Conservation (phyloP, 2,329 filamentous ascomycete genomes). For the Pyrenophora tritici-repentis region DNA sequence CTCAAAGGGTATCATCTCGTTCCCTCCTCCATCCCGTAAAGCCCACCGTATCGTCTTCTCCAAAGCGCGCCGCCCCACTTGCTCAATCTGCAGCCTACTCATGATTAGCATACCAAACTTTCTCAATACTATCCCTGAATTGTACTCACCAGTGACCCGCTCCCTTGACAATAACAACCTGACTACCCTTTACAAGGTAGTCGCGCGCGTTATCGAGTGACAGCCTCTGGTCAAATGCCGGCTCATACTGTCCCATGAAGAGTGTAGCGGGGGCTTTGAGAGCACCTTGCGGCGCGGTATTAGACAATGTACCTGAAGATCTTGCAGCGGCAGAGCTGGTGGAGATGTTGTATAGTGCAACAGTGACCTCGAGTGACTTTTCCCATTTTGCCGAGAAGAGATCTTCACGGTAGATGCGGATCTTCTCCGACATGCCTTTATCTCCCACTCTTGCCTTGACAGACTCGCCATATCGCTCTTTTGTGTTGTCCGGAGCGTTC, state of each 20-base stretch:
- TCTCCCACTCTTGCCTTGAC: slow-evolving; percentile 47
- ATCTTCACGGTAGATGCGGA: slow-evolving; percentile 60
- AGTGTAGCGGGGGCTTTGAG: slow-evolving; percentile 60
- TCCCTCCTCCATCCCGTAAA: slow-evolving; percentile 26
- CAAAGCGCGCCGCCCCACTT: slow-evolving; percentile 50
- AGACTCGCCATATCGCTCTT: slow-evolving; percentile 47
- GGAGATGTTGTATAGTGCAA: slow-evolving; percentile 53
- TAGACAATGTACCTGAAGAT: slow-evolving; percentile 47
- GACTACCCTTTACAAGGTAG: slow-evolving; percentile 56
- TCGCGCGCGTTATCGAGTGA: slow-evolving; percentile 59
- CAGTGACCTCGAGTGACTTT: slow-evolving; percentile 57
- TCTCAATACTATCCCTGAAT: background rate
- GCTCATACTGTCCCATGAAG: slow-evolving; percentile 59
- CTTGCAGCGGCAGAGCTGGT: slow-evolving; percentile 10
- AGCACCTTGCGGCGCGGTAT: slow-evolving; percentile 51
- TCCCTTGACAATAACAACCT: slow-evolving; percentile 56
- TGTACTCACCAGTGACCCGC: slow-evolving; percentile 56
- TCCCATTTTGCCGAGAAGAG: slow-evolving; percentile 54
- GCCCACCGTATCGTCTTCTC: slow-evolving; percentile 47
- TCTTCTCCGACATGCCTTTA: slow-evolving; percentile 58
- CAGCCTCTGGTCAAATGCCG: slow-evolving; percentile 56
- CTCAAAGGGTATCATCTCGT: slow-evolving; percentile 26
- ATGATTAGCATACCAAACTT: background rate
- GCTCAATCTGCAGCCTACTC: slow-evolving; percentile 50
- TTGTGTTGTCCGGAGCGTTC: slow-evolving; percentile 17